A percentile compares a stretch with the other conserved stretches of the same genome.
These are phyloP conservation scores for Neotropicomus parvogracilis DNA, from an alignment of 1,284 basidiomycete species.

Conservation along the genomic window DNA sequence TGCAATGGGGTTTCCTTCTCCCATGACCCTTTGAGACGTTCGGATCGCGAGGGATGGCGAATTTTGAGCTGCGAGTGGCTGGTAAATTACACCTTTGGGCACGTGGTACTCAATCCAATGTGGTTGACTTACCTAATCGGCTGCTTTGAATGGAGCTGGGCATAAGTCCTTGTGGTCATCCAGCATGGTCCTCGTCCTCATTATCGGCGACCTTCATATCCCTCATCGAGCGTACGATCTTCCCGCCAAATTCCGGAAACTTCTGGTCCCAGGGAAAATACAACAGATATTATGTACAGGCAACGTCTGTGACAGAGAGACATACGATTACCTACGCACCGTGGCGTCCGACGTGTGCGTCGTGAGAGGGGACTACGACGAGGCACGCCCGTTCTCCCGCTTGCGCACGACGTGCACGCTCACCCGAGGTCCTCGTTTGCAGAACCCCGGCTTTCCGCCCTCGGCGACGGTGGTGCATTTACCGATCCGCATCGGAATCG, in stretches of 20 bases:
- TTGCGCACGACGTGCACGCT: constrained; percentile 7
- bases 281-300: constrained; percentile 98
- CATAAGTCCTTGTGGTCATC: constrained; percentile 8
- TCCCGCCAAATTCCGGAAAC: constrained; percentile 95
- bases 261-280: constrained; percentile 95
- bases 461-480: constrained; percentile 81
- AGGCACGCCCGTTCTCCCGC: constrained; percentile 48
- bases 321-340: constrained; percentile 95
- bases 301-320: constrained; percentile 96
- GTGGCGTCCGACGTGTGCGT: constrained; percentile 93
- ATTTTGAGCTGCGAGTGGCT: constrained; percentile 1
- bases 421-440: constrained; percentile 10
- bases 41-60: constrained; percentile 9
- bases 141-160: not conserved
- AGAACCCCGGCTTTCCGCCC: constrained; percentile 74
- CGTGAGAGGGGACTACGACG: constrained; percentile 94
- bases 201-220: constrained; percentile 94
- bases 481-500: constrained; percentile 88
- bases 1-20: constrained; percentile 2
- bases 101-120: not conserved
- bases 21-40: not conserved
- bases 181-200: constrained; percentile 76
- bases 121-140: constrained; percentile 27
- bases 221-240: constrained; percentile 87
- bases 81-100: not conserved